phyloP scores from a whole-genome alignment of 116 monocot genomes.

The Iris pallida region DNA sequence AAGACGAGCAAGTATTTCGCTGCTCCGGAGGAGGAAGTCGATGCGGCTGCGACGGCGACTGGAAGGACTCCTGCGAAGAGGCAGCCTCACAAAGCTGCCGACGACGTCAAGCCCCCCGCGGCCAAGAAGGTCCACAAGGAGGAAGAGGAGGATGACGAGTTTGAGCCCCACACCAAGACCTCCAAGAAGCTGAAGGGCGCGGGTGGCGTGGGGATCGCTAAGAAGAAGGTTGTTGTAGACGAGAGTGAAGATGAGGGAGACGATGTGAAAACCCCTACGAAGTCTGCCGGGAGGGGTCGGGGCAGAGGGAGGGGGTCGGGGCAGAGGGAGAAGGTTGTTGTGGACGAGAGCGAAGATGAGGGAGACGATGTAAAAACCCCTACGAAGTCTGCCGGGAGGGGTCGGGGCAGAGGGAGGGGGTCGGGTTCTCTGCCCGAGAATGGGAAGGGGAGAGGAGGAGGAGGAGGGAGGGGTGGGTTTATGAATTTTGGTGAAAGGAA shows the following conservation, averaged over 20 bases:
- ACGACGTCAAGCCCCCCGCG: conserved; percentile 32
- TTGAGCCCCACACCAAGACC: conserved; percentile 38
- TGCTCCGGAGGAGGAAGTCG: conserved; percentile 31
- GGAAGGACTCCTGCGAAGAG: conserved; percentile 45
- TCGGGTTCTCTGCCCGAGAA: not conserved
- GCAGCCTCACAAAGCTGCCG: conserved; percentile 28
- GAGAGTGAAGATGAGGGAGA: conserved; percentile 8
- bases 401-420: conserved; percentile 15
- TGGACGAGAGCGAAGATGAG: conserved; percentile 23
- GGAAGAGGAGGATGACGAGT: conserved; percentile 66
- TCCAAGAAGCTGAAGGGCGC: conserved; percentile 27
- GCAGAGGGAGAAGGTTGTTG: conserved; percentile 38
- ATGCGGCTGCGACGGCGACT: not conserved
- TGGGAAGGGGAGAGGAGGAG: conserved; percentile 47
- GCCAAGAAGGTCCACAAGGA: conserved; percentile 39
- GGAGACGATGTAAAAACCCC: conserved; percentile 12
- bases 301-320: conserved; percentile 48
- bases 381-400: conserved; percentile 16
- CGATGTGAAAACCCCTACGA: conserved; percentile 5
- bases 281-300: conserved; percentile 11
- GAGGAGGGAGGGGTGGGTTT: conserved; percentile 83
- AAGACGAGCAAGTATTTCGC: conserved; percentile 90
- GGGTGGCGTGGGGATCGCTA: conserved; percentile 23
- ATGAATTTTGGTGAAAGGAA: conserved; percentile 91
- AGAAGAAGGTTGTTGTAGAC: conserved; percentile 36